Conservation (phyloP, 1,139 yeast species). For the Saccharomyces uvarum region DNA sequence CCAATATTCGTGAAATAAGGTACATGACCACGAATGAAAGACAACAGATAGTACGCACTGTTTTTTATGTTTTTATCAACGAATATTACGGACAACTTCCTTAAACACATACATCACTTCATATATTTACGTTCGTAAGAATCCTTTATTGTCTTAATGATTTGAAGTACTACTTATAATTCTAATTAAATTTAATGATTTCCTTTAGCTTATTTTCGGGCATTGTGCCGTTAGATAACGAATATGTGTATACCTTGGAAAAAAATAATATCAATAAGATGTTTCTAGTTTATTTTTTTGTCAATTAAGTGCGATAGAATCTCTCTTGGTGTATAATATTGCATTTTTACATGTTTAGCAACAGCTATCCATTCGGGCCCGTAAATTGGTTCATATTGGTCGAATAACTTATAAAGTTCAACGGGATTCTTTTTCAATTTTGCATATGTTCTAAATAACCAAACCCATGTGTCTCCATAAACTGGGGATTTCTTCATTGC, state of each 20-base stretch:
- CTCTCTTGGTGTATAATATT: conserved; percentile 13
- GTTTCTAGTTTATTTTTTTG: not conserved
- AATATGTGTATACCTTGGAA: too few relatives aligned
- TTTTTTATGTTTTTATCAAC: not conserved
- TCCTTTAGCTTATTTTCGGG: too few relatives aligned
- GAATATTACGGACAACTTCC: not conserved
- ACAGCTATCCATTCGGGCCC: conserved; percentile 53
- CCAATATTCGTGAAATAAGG: not conserved
- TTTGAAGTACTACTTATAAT: conserved; percentile 6
- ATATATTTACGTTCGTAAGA: not conserved
- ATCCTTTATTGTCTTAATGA: not conserved
- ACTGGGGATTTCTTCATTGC: conserved; percentile 48
- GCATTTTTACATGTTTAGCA: conserved; percentile 33
- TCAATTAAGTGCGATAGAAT: conserved; percentile 8
- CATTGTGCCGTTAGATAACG: too few relatives aligned
- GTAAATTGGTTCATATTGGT: conserved; percentile 44
- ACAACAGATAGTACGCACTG: not conserved
- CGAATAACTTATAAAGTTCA: conserved; percentile 31
- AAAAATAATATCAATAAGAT: too few relatives aligned
- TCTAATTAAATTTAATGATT: not conserved
- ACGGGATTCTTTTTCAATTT: conserved; percentile 32
- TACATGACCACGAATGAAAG: not conserved
- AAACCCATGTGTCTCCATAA: conserved; percentile 75
- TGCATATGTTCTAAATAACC: conserved; percentile 45
- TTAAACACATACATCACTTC: not conserved